A percentile compares a stretch with the other conserved stretches of the same genome.
Evolutionary conservation across 2,329 filamentous ascomycete species (phyloP).

Genomic region (Arthrobotrys sinensis): DNA sequence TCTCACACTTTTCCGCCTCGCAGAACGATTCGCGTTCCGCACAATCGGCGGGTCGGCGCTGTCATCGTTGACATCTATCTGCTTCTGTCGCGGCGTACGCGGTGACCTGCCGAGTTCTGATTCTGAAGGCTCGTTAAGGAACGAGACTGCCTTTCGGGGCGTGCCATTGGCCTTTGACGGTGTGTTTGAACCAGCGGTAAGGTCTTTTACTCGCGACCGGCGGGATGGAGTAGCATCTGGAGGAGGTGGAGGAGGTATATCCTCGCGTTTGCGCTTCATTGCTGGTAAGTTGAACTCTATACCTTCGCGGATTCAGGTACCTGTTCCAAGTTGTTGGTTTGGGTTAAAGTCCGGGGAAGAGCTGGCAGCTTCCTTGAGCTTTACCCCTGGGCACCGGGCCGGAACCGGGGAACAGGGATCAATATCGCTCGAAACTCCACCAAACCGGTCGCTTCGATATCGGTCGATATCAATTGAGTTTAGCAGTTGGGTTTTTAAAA

Average conservation of each 20-base stretch:
- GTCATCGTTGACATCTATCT: constrained; percentile 50
- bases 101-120: constrained; percentile 39
- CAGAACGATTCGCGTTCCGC: constrained; percentile 80
- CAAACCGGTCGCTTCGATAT: constrained; percentile 41
- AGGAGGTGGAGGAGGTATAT: constrained; percentile 39
- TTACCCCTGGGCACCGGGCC: constrained; percentile 40
- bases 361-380: not conserved
- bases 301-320: not conserved
- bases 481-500: constrained; percentile 8
- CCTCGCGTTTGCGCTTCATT: constrained; percentile 60
- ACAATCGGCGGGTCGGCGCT: constrained; percentile 56
- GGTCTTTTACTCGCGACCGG: constrained; percentile 43
- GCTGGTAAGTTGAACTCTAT: constrained; percentile 8
- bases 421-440: constrained; percentile 16
- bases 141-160: constrained; percentile 49
- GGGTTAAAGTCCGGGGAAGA: constrained; percentile 16
- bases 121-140: constrained; percentile 35
- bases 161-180: constrained; percentile 55
- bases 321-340: constrained; percentile 25
- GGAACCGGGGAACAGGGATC: constrained; percentile 45
- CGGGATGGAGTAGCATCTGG: constrained; percentile 49
- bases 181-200: constrained; percentile 30
- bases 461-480: constrained; percentile 33
- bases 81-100: constrained; percentile 52
- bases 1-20: constrained; percentile 85